phyloP scores from a whole-genome alignment of 768 basidiomycete species.

The Russula olivacea region DNA sequence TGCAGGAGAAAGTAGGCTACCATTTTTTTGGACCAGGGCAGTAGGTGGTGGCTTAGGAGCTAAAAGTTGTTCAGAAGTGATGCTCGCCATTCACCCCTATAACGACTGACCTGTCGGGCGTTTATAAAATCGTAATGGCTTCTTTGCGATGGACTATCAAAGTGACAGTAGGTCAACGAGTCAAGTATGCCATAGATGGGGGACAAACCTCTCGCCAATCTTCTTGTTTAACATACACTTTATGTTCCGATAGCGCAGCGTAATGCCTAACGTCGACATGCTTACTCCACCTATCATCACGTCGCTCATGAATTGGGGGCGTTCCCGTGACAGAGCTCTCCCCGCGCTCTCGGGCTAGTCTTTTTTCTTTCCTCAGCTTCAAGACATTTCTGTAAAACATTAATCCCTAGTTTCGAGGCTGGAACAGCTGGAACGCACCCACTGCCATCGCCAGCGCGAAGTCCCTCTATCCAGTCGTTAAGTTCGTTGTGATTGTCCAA shows the following conservation, averaged over 20 bases:
- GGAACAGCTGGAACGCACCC: slow-evolving; percentile 42
- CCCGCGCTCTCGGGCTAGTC: slow-evolving; percentile 1
- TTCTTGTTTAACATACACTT: neutral
- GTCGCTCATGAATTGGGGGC: neutral
- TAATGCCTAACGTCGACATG: neutral
- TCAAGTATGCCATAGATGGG: neutral
- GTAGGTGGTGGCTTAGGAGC: neutral
- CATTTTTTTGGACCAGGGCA: neutral
- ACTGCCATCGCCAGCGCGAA: slow-evolving; percentile 50
- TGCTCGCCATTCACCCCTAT: neutral
- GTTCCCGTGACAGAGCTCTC: slow-evolving; percentile 12
- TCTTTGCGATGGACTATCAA: slow-evolving; percentile 12
- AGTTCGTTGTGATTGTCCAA: slow-evolving; percentile 40
- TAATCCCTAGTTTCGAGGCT: slow-evolving; percentile 1
- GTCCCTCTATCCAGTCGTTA: slow-evolving; percentile 48
- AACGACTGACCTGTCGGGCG: slow-evolving; percentile 10
- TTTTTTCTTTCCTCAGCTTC: slow-evolving; percentile 41
- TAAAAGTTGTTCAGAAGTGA: neutral
- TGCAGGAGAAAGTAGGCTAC: neutral
- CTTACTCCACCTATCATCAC: neutral
- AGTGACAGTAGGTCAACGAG: neutral
- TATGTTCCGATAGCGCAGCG: neutral
- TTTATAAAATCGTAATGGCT: slow-evolving; percentile 9
- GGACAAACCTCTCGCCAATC: slow-evolving; percentile 16
- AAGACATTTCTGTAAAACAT: slow-evolving; percentile 36